These are phyloP conservation scores for Calonectria henricotiae DNA, from an alignment of 2,329 filamentous ascomycete genomes.

Conservation along the genomic window DNA sequence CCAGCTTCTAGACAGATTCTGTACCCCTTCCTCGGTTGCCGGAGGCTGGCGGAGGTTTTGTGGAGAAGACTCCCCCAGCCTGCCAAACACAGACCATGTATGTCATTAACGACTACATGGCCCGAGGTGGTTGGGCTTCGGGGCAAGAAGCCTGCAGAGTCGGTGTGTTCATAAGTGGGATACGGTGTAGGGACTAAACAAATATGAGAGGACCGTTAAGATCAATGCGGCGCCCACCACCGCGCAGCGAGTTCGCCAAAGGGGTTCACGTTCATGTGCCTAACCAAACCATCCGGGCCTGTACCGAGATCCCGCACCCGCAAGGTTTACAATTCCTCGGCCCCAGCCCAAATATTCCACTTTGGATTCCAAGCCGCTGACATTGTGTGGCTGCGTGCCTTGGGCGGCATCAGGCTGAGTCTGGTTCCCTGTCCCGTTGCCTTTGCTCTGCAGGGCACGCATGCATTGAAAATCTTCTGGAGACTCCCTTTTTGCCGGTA, in stretches of 20 bases:
- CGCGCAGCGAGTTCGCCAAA: neutral
- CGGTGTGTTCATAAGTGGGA: conserved; percentile 21
- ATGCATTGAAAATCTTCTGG: conserved; percentile 6
- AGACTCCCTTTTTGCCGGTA: conserved; percentile 1
- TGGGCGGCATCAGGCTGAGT: conserved; percentile 11
- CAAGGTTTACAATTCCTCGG: conserved; percentile 12
- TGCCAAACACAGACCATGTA: conserved; percentile 18
- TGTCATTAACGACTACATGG: conserved; percentile 6
- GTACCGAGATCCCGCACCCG: conserved; percentile 12
- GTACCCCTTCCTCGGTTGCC: conserved; percentile 14
- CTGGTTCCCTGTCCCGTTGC: neutral
- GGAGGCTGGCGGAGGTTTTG: conserved; percentile 37
- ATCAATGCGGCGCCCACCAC: conserved; percentile 13
- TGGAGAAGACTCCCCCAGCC: conserved; percentile 39
- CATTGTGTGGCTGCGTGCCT: conserved; percentile 26
- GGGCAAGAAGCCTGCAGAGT: conserved; percentile 13
- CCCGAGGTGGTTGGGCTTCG: conserved; percentile 18
- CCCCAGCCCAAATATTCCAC: conserved; percentile 11
- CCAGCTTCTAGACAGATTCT: neutral
- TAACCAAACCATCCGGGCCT: neutral
- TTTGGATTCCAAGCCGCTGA: conserved; percentile 16
- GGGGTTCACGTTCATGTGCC: conserved; percentile 14
- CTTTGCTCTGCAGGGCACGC: conserved; percentile 6
- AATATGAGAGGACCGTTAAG: conserved; percentile 18
- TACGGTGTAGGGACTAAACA: conserved; percentile 1